A percentile compares a stretch with the other conserved stretches of the same genome.
phyloP scores from a whole-genome alignment of 2,329 filamentous ascomycete genomes.

The Nothomitra cinnamomea region DNA sequence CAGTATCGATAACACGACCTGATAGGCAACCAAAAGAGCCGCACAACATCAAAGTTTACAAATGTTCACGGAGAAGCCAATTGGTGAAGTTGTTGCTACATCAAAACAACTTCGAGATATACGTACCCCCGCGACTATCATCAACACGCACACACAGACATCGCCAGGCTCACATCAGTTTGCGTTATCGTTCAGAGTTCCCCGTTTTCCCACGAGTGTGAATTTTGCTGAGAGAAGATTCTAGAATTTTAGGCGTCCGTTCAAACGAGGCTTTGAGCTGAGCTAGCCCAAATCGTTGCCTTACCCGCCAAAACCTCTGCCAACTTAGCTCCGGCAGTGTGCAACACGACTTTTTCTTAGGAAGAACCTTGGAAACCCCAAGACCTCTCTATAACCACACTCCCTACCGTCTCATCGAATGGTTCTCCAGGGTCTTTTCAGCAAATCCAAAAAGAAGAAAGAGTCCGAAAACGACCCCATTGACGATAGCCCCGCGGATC shows the following conservation, averaged over 20 bases:
- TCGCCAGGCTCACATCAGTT: too few relatives aligned
- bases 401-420: constrained; percentile 2
- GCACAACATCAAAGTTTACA: neutral
- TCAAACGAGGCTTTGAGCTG: neutral
- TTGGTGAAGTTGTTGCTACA: constrained; percentile 1
- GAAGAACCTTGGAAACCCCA: neutral
- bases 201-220: too few relatives aligned
- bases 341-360: neutral
- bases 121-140: too few relatives aligned
- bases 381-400: neutral
- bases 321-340: neutral
- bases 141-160: too few relatives aligned
- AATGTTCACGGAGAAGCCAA: neutral
- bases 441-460: neutral
- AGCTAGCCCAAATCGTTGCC: neutral
- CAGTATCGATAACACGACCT: constrained; percentile 2
- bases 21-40: constrained; percentile 2
- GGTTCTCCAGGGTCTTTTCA: neutral
- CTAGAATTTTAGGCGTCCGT: too few relatives aligned
- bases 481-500: neutral
- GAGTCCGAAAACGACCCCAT: neutral
- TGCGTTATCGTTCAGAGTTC: too few relatives aligned
- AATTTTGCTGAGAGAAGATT: too few relatives aligned
- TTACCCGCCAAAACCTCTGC: neutral
- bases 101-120: neutral